Conservation (phyloP, 345 rosid species). For the Mercurialis annua region DNA sequence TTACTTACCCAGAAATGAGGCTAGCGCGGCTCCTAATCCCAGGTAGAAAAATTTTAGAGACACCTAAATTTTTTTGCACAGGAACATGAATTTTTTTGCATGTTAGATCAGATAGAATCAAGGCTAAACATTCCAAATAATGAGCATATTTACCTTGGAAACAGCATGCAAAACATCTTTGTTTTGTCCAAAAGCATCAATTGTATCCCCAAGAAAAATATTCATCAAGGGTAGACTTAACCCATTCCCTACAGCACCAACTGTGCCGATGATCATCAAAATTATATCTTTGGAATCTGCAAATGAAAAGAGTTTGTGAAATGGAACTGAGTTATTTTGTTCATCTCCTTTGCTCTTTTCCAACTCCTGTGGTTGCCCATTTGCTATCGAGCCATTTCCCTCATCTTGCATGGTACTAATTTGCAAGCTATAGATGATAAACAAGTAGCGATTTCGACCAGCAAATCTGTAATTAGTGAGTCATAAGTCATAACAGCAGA, state of each 20-base stretch:
- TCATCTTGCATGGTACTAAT: too few species aligned
- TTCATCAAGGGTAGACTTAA: slow-evolving; percentile 72
- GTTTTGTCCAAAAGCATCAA: slow-evolving; percentile 62
- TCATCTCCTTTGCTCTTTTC: slow-evolving; percentile 45
- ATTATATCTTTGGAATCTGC: slow-evolving; percentile 57
- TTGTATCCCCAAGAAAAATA: slow-evolving; percentile 65
- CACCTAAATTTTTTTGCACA: slow-evolving; percentile 44
- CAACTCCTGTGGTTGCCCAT: slow-evolving; percentile 20
- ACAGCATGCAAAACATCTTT: slow-evolving; percentile 35
- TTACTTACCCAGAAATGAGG: slow-evolving; percentile 75
- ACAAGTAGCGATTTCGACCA: too few species aligned
- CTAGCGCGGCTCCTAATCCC: slow-evolving; percentile 58
- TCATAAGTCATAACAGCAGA: too few species aligned
- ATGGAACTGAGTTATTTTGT: slow-evolving; percentile 58
- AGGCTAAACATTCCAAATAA: neutral
- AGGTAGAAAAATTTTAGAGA: slow-evolving; percentile 69
- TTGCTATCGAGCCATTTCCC: slow-evolving; percentile 13
- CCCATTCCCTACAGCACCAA: slow-evolving; percentile 79
- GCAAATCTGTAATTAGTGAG: too few species aligned
- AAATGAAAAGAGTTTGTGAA: slow-evolving; percentile 68
- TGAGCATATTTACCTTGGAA: slow-evolving; percentile 46
- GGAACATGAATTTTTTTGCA: neutral
- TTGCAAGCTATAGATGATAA: too few species aligned
- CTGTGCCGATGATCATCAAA: slow-evolving; percentile 64
- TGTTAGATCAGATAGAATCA: too few species aligned